These are phyloP conservation scores for Hypericum androsaemum DNA, from an alignment of 345 rosid species.

Conservation along the genomic window DNA sequence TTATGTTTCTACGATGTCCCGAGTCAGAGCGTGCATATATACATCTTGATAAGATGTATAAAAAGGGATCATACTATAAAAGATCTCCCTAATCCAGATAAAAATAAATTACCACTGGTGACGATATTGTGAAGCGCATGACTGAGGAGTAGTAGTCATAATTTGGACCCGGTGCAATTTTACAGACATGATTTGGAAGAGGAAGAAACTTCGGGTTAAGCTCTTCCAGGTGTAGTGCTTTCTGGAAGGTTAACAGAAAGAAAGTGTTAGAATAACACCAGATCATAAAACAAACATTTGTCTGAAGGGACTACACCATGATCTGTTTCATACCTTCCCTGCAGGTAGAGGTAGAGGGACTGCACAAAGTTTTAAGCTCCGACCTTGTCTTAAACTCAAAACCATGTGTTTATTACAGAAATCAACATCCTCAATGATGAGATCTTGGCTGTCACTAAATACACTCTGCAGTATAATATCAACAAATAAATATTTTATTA, in stretches of 20 bases:
- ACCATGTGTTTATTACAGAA: conserved; percentile 67
- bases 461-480: conserved; percentile 34
- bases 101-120: conserved; percentile 58
- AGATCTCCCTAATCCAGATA: too few species aligned
- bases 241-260: conserved; percentile 27
- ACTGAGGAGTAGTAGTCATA: conserved; percentile 65
- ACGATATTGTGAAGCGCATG: conserved; percentile 81
- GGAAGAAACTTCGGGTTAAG: conserved; percentile 65
- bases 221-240: conserved; percentile 46
- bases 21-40: too few species aligned
- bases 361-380: conserved; percentile 50
- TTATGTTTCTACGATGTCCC: too few species aligned
- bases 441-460: conserved; percentile 40
- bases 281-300: too few species aligned
- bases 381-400: conserved; percentile 49
- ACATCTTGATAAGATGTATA: too few species aligned
- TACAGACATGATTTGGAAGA: conserved; percentile 64
- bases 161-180: conserved; percentile 77
- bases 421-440: conserved; percentile 73
- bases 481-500: too few species aligned
- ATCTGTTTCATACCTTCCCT: conserved; percentile 37
- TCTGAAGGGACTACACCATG: too few species aligned
- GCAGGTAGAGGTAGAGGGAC: conserved; percentile 57
- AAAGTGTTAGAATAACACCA: conserved; percentile 4
- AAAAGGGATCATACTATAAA: too few species aligned